Percentiles rank a stretch among this genome's conserved stretches.
Evolutionary conservation across 2,329 filamentous ascomycete genomes (phyloP).

Genomic region (Neodidymelliopsis sp.): DNA sequence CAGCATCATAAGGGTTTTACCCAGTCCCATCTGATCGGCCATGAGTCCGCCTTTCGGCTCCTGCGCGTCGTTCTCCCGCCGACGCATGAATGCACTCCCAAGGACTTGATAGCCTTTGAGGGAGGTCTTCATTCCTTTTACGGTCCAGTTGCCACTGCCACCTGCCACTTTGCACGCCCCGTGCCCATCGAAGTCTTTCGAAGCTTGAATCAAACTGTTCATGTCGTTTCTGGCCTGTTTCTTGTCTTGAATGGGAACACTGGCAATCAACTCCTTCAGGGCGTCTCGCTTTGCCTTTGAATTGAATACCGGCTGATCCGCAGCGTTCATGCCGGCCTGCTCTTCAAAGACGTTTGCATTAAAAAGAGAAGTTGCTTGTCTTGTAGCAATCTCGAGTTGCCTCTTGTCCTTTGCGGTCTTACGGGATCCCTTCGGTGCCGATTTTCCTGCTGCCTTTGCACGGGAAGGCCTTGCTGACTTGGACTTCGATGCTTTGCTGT

Average conservation of each 20-base stretch:
- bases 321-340: conserved; percentile 32
- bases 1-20: conserved; percentile 52
- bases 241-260: conserved; percentile 47
- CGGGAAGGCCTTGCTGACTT: conserved; percentile 5
- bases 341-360: conserved; percentile 43
- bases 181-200: conserved; percentile 52
- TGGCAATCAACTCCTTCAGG: conserved; percentile 51
- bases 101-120: conserved; percentile 62
- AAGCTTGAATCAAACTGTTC: conserved; percentile 48
- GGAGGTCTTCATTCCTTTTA: conserved; percentile 58
- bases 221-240: conserved; percentile 48
- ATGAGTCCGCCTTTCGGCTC: conserved; percentile 53
- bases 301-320: conserved; percentile 35
- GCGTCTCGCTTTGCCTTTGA: conserved; percentile 41
- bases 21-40: conserved; percentile 54
- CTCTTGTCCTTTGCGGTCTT: conserved; percentile 28
- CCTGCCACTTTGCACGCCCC: conserved; percentile 40
- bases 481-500: conserved; percentile 7
- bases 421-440: conserved; percentile 13
- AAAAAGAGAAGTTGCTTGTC: conserved; percentile 36
- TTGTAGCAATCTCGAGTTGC: conserved; percentile 23
- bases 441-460: conserved; percentile 7
- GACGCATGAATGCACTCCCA: conserved; percentile 62
- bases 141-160: conserved; percentile 50
- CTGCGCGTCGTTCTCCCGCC: conserved; percentile 53